phyloP scores from a whole-genome alignment of 108 stramenopile species.

The Cyclotella cryptica region DNA sequence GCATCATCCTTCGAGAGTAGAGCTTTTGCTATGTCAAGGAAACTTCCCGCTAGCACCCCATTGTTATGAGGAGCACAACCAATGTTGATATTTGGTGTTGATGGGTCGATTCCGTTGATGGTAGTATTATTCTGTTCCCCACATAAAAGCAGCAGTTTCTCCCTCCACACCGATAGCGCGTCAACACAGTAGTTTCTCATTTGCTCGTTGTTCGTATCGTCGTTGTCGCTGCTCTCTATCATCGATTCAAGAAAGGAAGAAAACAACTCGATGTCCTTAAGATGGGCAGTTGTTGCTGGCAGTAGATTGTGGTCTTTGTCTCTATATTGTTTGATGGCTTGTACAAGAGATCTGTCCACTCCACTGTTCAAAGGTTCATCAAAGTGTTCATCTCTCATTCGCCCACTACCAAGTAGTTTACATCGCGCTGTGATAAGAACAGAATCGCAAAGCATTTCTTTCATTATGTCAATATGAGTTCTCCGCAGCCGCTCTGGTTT shows the following conservation, averaged over 20 bases:
- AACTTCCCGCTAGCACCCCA: not conserved
- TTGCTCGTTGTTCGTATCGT: not conserved
- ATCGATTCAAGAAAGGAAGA: slow-evolving; percentile 21
- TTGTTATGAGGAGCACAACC: slow-evolving; percentile 8
- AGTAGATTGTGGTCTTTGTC: slow-evolving; percentile 30
- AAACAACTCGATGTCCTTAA: slow-evolving; percentile 50
- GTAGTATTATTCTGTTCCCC: not conserved
- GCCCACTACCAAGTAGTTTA: slow-evolving; percentile 33
- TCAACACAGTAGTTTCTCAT: slow-evolving; percentile 18
- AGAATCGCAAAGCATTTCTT: slow-evolving; percentile 37
- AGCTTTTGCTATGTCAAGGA: slow-evolving; percentile 23
- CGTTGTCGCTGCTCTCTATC: not conserved
- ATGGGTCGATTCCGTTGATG: not conserved
- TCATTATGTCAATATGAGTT: slow-evolving; percentile 23
- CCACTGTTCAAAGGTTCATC: slow-evolving; percentile 13
- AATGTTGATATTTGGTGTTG: not conserved
- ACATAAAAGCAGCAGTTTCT: slow-evolving; percentile 10
- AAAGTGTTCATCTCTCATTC: slow-evolving; percentile 1
- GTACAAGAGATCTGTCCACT: slow-evolving; percentile 7
- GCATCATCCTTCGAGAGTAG: slow-evolving; percentile 26
- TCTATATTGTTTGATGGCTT: slow-evolving; percentile 14
- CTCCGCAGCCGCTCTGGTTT: not conserved
- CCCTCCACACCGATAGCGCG: slow-evolving; percentile 36
- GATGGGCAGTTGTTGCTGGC: slow-evolving; percentile 26
- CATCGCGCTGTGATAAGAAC: slow-evolving; percentile 24